Evolutionary conservation across 2,329 filamentous ascomycete species (phyloP), one percentile per base, ranked within the genome.

Genomic region (Monosporascus sp.): DNA sequence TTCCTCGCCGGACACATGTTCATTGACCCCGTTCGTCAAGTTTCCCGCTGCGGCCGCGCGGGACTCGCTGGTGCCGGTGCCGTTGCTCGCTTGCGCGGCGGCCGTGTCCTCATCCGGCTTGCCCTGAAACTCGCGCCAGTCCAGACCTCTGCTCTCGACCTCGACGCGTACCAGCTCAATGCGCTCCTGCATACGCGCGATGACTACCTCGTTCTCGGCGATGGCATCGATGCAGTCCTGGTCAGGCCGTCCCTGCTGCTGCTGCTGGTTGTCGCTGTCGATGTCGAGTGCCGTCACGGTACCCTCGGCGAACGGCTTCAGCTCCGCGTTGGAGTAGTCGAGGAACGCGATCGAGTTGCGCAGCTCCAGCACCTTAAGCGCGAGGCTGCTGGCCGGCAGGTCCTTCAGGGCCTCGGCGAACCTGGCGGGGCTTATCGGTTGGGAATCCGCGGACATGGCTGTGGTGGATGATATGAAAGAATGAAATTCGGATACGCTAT

Each of bases 331-430:
- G 57, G 84, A 88, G 68, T 84, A 84, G 63, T 85, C 80, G 25
- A 92, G 83, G 69, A 92, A 87, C 24, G 80, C 78, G 65, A 91
- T 85, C 61, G 78, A 83, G 78, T 90, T 91, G 67, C 82, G 83
- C 56, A 92, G 78, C 69, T 92, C 89, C 65, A 87, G 81, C 54
- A 86, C 81, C 71, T 91, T 91, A 70, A 87, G 77, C 70, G 88
- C 84, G 6, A 92, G 83, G 53, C 79, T 79, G 57, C 80, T 77
- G 59, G 85, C 68, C 41, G 86, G 81, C 52, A 92, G 83, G 55
- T 85, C 81, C 59, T 78, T 74, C 59, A 92, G 77, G 24, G 88
- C 88, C 56, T 76, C 74, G 64, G 84, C 82, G 73, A 89, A 90
- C 65, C 80, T 80, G 18, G 74, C 68, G 25, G 83, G 74, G 46